Percentiles rank a stretch among this genome's conserved stretches.
Evolutionary conservation across 306 rosid genomes (phyloP).

Genomic region (peach (Prunus persica)): DNA sequence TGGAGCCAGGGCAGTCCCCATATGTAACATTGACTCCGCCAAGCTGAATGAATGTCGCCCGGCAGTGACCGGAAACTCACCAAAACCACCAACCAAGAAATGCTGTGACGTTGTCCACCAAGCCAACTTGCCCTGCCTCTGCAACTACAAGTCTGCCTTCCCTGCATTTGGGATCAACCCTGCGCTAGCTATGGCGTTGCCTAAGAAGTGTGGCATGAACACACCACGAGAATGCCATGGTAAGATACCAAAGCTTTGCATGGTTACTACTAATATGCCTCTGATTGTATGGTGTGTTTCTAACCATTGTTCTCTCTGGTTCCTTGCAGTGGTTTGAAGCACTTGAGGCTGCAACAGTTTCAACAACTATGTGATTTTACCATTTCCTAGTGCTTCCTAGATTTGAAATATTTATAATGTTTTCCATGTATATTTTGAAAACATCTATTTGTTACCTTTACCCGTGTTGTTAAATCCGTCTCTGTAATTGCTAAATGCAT

Average conservation of each 20-base stretch:
- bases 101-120: conserved; percentile 52
- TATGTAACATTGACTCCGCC: conserved; percentile 45
- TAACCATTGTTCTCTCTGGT: background rate
- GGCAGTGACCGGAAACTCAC: conserved; percentile 45
- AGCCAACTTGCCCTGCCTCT: conserved; percentile 52
- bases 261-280: too few relatives aligned
- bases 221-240: conserved; percentile 48
- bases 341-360: background rate
- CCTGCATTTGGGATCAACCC: conserved; percentile 51
- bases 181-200: conserved; percentile 55
- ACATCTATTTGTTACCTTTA: background rate
- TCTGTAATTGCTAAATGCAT: background rate
- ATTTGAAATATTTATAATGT: background rate
- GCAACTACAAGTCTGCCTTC: conserved; percentile 43
- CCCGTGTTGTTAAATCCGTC: background rate
- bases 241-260: conserved; percentile 15
- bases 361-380: background rate
- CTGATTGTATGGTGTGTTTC: background rate
- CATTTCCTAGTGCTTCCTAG: too few relatives aligned
- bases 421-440: background rate
- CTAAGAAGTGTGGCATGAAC: conserved; percentile 47
- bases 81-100: conserved; percentile 32
- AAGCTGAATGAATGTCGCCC: conserved; percentile 36
- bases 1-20: conserved; percentile 20
- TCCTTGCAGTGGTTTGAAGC: conserved; percentile 24